Conservation (phyloP, 768 basidiomycete species). For the Boletus vinaceobasis region DNA sequence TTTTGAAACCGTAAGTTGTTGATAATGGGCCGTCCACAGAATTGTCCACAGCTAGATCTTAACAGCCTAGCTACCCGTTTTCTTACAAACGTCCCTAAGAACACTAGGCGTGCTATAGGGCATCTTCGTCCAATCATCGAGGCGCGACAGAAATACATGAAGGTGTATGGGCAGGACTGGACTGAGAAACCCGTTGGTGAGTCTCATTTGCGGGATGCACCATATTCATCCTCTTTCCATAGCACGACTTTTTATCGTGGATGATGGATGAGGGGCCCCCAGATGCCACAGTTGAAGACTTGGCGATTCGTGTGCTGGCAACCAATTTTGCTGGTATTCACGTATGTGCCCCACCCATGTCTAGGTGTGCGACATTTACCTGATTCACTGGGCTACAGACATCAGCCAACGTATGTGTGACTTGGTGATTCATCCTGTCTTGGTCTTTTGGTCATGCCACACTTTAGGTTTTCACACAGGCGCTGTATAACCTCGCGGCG, state of each 20-base stretch:
- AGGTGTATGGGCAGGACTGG: slow-evolving; percentile 27
- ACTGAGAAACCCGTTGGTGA: slow-evolving; percentile 31
- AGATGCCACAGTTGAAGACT: neutral
- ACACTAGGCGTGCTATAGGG: slow-evolving; percentile 1
- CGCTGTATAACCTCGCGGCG: neutral
- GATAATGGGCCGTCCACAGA: neutral
- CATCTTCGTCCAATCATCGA: slow-evolving; percentile 29
- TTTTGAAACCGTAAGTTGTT: slow-evolving; percentile 30
- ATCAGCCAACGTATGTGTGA: neutral
- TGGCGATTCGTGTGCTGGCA: slow-evolving; percentile 11
- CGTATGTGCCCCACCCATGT: slow-evolving; percentile 8
- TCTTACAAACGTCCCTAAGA: slow-evolving; percentile 1
- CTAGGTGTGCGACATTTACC: neutral
- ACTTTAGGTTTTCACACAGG: neutral
- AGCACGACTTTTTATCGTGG: slow-evolving; percentile 31
- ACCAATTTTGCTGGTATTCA: slow-evolving; percentile 19
- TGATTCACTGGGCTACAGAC: neutral
- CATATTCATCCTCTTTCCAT: neutral
- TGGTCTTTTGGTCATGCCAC: neutral
- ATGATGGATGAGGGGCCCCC: neutral
- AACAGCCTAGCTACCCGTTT: slow-evolving; percentile 18
- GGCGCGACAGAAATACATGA: slow-evolving; percentile 22
- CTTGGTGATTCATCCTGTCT: too few relatives aligned
- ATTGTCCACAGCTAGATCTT: neutral
- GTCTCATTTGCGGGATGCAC: neutral